Conservation (phyloP, 2,329 filamentous ascomycete genomes). For the Trichothecium sympodiale region DNA sequence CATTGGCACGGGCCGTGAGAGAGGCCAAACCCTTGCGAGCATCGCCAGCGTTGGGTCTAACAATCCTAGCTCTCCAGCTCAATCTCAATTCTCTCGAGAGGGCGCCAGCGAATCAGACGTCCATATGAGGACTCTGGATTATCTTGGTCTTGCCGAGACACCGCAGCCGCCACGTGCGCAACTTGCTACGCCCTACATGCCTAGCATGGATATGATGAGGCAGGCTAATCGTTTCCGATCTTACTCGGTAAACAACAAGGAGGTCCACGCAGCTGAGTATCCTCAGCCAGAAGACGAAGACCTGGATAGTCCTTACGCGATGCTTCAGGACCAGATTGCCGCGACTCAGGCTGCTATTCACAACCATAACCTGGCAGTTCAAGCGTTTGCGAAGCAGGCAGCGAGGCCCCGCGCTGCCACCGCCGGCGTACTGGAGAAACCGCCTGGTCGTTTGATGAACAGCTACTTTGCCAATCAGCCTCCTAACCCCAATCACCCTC, state of each 20-base stretch:
- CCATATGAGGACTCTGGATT: conserved; percentile 82
- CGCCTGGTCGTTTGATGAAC: conserved; percentile 52
- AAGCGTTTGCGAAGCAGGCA: conserved; percentile 76
- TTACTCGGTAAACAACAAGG: conserved; percentile 97
- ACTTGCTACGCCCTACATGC: conserved; percentile 63
- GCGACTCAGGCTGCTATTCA: conserved; percentile 64
- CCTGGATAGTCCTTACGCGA: conserved; percentile 2
- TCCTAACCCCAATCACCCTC: conserved; percentile 55
- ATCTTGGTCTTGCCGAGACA: conserved; percentile 87
- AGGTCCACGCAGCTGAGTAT: conserved; percentile 87
- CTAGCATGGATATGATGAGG: conserved; percentile 64
- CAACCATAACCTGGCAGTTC: conserved; percentile 85
- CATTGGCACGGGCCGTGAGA: conserved; percentile 54
- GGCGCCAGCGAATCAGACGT: conserved; percentile 80
- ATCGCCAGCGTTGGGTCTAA: conserved; percentile 85
- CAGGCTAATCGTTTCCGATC: conserved; percentile 85
- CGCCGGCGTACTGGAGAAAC: conserved; percentile 80
- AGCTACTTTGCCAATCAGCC: conserved; percentile 62
- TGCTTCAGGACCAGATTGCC: conserved; percentile 45
- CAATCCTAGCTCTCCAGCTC: conserved; percentile 74
- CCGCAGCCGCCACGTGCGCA: conserved; percentile 70
- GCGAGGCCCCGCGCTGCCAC: conserved; percentile 82
- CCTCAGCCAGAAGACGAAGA: conserved; percentile 54
- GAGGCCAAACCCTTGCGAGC: conserved; percentile 73
- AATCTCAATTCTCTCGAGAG: conserved; percentile 78